Conservation (phyloP, 306 rosid genomes). For the Abrus pulchellus region DNA sequence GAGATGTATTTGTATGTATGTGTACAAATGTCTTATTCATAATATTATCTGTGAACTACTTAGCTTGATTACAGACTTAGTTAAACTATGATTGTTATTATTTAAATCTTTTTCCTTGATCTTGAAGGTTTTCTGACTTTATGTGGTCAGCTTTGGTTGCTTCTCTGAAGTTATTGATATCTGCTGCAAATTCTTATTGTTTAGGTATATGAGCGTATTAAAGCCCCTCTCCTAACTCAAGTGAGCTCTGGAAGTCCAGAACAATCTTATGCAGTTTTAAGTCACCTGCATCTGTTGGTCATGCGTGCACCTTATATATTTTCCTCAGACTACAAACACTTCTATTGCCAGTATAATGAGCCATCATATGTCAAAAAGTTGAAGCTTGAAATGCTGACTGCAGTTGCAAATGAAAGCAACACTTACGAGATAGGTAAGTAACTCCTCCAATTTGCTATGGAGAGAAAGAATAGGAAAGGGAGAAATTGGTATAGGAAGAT, state of each 20-base stretch:
- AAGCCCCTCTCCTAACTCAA: slow-evolving; percentile 95
- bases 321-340: slow-evolving; percentile 94
- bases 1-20: background rate
- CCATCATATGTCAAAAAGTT: slow-evolving; percentile 97
- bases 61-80: slow-evolving; percentile 1
- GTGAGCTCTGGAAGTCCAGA: slow-evolving; percentile 99
- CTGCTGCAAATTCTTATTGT: slow-evolving; percentile 48
- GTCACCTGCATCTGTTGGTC: slow-evolving; percentile 98
- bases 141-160: slow-evolving; percentile 32
- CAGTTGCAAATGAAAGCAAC: slow-evolving; percentile 98
- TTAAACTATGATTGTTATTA: slow-evolving; percentile 31
- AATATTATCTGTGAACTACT: background rate
- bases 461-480: slow-evolving; percentile 11
- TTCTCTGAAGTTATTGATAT: slow-evolving; percentile 40
- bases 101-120: slow-evolving; percentile 32
- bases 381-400: slow-evolving; percentile 99
- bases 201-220: slow-evolving; percentile 97
- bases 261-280: slow-evolving; percentile 96
- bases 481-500: slow-evolving; percentile 29
- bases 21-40: background rate
- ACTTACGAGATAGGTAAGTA: slow-evolving; percentile 93
- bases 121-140: slow-evolving; percentile 29
- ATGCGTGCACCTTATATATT: slow-evolving; percentile 98
- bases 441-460: slow-evolving; percentile 31
- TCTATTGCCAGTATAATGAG: slow-evolving; percentile 98